Evolutionary conservation across 768 basidiomycete genomes (phyloP), one percentile per base, ranked within the genome.

Genomic region (Tulasnella sp.): DNA sequence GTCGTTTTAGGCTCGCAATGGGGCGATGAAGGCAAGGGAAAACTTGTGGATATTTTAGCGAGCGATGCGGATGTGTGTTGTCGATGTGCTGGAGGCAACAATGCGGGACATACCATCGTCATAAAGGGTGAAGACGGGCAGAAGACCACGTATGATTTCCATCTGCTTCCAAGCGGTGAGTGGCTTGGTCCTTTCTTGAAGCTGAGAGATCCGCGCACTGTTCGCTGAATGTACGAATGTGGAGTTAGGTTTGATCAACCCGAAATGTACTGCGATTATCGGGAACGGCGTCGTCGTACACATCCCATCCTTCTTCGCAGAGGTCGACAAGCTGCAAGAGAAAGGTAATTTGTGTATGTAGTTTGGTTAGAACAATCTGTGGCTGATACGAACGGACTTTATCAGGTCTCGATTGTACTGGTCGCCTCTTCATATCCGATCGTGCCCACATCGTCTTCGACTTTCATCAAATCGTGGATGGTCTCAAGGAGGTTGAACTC

Each of bases 381-480:
- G 34, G 21, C 7, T 19, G 11, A 5, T 22, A 5, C 22, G 2
- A 43, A 17, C 4, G 24, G 19, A n/a, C n/a, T n/a, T 38, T 19
- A 55, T 9, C 55, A 96, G 93, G 94, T 19, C 80, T 99, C 43
- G 78, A 86, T 67, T 94, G 90, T 72, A 79, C 80, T 10, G 78
- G 80, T 60, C 84, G 96, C 31, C 73, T 99, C 19, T 87, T 96
- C 70, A 78, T 99, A 65, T 98, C 94, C 24, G 92, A 98, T 73
- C 85, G 96, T 63, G 91, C 96, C 2, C 91, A 94, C 63, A 83
- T 99, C 62, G 96, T 99, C 31, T 92, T 99, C 68, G 96, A 98
- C 70, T 98, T 99, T 71, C 96, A 99, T 73, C 96, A 99, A 75
- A 97, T 98, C 67, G 96, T 98, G 27, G 96, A 99, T 68, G 96